Evolutionary conservation across 805 yeast species (phyloP), one percentile per base, ranked within the genome.

Genomic region (Grigorovia jiainica): DNA sequence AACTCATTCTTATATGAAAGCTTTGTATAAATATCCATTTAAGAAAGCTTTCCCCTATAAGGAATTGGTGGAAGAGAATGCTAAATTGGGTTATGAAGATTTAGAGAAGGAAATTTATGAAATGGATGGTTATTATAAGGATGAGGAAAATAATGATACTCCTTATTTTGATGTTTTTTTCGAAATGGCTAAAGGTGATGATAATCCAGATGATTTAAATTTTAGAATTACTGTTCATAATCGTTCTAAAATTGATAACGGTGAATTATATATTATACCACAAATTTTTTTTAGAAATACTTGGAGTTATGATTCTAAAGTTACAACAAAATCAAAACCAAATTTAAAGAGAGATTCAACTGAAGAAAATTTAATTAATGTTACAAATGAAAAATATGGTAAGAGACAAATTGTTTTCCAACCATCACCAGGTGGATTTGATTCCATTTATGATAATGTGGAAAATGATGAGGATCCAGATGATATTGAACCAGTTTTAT

Each of bases 1-100:
- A 5, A 75, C 95, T 6, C 96, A 87, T 64, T 80, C 95, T 27
- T 87, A 89, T 65, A 82, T 86, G 83, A 87, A 89, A 67, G 86
- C 80, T 51, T 70, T 86, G 44, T 87, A 87, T 73, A 89, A 89
- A 68, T 87, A 87, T 59, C 95, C 97, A 11, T 95, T 86, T 48
- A 67, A 69, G 32, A 76, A 78, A 64, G 43, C 58, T n/a, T 87
- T 75, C 62, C 97, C 97, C 1, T 87, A 87, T 63, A 71, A 83
- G 56, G 71, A 87, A 53, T 67, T 87, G 55, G 74, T 82, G 24
- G 75, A 72, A 42, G 83, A 78, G 52, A 85, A 82, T 54, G 79
- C 72, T 11, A 70, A 75, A 50, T 68, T 94, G 45, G 65, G 79
- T 19, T 77, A 87, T 46, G 53, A 64, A 27, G 94, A 87, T 49